Conservation (phyloP, 495 filamentous ascomycete species). For the Penicillium subrubescens region DNA sequence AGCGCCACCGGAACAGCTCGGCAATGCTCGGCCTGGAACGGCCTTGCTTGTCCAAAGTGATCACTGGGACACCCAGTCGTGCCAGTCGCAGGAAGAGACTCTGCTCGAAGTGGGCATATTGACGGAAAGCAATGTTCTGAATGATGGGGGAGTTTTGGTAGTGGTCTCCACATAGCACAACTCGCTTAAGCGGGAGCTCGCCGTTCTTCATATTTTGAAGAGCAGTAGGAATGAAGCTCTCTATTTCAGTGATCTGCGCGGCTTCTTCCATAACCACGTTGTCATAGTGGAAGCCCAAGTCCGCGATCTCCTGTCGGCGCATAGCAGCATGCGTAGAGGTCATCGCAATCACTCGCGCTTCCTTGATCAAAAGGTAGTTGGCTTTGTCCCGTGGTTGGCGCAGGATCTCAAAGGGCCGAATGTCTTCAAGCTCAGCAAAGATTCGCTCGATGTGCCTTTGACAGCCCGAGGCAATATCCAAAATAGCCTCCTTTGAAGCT, state of each 20-base stretch:
- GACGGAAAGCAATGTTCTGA: constrained; percentile 92
- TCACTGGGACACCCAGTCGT: constrained; percentile 83
- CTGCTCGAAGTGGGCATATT: constrained; percentile 95
- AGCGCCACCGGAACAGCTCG: constrained; percentile 91
- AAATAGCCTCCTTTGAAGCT: constrained; percentile 61
- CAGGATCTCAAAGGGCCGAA: constrained; percentile 92
- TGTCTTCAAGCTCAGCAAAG: constrained; percentile 90
- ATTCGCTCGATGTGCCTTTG: constrained; percentile 90
- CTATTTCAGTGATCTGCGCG: constrained; percentile 96
- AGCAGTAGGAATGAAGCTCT: constrained; percentile 91
- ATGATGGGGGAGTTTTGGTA: constrained; percentile 95
- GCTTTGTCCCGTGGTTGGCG: constrained; percentile 84
- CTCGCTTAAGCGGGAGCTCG: constrained; percentile 74
- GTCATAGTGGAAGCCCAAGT: constrained; percentile 93
- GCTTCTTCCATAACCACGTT: constrained; percentile 99
- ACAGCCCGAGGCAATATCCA: constrained; percentile 83
- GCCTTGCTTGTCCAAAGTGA: constrained; percentile 90
- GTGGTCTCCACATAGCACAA: constrained; percentile 94
- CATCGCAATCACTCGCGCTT: constrained; percentile 96
- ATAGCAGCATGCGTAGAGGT: constrained; percentile 99
- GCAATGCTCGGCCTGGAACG: constrained; percentile 85
- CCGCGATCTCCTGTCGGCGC: constrained; percentile 86
- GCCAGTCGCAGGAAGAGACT: constrained; percentile 90
- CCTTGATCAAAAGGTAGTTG: constrained; percentile 93
- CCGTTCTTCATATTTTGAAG: constrained; percentile 78